phyloP scores from a whole-genome alignment of 1,139 yeast species.

The Geotrichum aggregatum region DNA sequence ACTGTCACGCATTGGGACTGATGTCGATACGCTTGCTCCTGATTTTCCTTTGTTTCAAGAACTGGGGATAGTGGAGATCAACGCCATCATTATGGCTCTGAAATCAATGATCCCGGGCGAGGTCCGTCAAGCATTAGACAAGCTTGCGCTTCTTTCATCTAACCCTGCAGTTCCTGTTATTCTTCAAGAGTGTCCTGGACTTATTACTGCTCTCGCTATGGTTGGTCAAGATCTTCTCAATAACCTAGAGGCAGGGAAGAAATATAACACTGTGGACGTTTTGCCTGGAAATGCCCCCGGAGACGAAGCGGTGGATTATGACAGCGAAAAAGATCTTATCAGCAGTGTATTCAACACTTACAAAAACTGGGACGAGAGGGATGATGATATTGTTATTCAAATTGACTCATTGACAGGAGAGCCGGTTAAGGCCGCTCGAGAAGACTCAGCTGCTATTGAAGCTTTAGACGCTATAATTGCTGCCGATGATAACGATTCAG shows the following conservation, averaged over 20 bases:
- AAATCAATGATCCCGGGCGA: conserved; percentile 58
- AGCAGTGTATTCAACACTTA: conserved; percentile 56
- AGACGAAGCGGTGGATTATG: conserved; percentile 7
- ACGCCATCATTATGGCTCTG: conserved; percentile 73
- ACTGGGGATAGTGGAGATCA: conserved; percentile 74
- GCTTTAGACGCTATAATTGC: conserved; percentile 25
- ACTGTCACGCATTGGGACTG: conserved; percentile 68
- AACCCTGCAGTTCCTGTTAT: conserved; percentile 65
- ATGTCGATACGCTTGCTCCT: conserved; percentile 76
- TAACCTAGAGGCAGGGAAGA: conserved; percentile 4
- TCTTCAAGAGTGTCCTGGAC: conserved; percentile 51
- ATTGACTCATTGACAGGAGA: conserved; percentile 71
- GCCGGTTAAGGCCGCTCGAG: conserved; percentile 35
- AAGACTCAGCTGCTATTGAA: conserved; percentile 14
- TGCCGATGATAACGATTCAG: conserved; percentile 13
- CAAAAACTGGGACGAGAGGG: conserved; percentile 30
- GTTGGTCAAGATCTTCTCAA: conserved; percentile 26
- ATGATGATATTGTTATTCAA: conserved; percentile 37
- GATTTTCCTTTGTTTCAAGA: conserved; percentile 88
- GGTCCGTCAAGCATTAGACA: conserved; percentile 72
- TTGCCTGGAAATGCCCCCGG: conserved; percentile 12
- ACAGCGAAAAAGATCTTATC: conserved; percentile 35
- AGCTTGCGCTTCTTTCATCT: conserved; percentile 75
- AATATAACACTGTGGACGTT: not conserved
- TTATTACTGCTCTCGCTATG: conserved; percentile 31